Base-by-base conservation (phyloP, 306 rosid genomes). In the Betula pendula region DNA sequence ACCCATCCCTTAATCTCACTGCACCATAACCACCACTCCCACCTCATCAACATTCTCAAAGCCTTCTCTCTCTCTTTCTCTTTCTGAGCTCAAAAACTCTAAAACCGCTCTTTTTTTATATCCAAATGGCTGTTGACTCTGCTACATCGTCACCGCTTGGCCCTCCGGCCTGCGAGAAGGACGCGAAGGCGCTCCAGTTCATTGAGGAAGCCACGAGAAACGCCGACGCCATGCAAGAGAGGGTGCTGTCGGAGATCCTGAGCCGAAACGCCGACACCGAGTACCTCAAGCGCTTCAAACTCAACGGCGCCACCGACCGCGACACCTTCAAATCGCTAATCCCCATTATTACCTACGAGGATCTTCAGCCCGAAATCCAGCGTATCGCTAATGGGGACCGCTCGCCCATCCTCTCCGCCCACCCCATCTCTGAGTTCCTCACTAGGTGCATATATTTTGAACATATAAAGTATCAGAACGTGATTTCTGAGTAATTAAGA, bases 401-500 rank as follows among this genome's bases (percentile, higher is more conserved):
- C 80, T 87, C 91, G 3, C 82, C 91, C 2, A 87, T 87, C 49
- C 78, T 87, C 73, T 87, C 87, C 1, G 76, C 91, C 35, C 91
- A 87, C 55, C 91, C 91, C 19, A 85, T 87, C 59, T 82, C 91
- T 17, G 91, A 87, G 44, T 87, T 87, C 42, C 89, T 87, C 75
- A 87, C 91, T 19, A 87, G 89, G 89, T 85, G 40, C 44, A 33
- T 6, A 35, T 14, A 7, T 65, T 20, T 5, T 38, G 5, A 7
- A 13, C 71, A 35, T 38, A 38, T 38, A 38, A 5, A 38, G 42
- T 38, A 6, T 38, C 42, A 38, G 42, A 38, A 38, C 49, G 49
- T 45, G 3, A 45, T 45, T 2, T 12, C 49, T 11, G 33, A 29
- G n/a, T n/a, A n/a, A 29, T 29, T 29, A 9, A 1, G 49, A 45